Conservation (phyloP, 805 yeast species). For the Candida xiaguanensis region DNA sequence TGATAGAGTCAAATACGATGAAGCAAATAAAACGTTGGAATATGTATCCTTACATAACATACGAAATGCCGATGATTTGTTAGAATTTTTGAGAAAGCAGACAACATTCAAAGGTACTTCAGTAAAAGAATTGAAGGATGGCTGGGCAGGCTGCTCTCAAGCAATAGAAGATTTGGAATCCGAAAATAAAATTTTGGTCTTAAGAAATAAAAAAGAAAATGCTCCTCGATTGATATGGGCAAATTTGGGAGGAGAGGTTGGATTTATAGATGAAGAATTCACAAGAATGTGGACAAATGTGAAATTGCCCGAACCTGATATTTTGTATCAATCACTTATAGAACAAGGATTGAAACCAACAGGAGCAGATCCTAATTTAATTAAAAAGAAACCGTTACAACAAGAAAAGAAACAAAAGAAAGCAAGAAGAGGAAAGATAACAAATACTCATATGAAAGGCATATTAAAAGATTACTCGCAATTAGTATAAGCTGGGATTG, state of each 20-base stretch:
- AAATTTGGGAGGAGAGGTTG: conserved; percentile 70
- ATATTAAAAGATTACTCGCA: conserved; percentile 79
- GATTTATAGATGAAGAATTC: conserved; percentile 75
- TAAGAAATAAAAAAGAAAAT: conserved; percentile 89
- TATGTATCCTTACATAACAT: conserved; percentile 89
- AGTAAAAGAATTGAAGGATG: conserved; percentile 80
- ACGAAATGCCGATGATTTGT: conserved; percentile 70
- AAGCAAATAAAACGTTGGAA: conserved; percentile 62
- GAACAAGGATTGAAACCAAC: conserved; percentile 94
- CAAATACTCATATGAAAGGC: conserved; percentile 96
- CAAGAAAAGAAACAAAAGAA: conserved; percentile 80
- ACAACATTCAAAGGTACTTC: conserved; percentile 83
- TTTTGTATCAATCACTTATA: conserved; percentile 71
- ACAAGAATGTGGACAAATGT: conserved; percentile 76
- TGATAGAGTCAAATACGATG: conserved; percentile 71
- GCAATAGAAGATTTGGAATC: conserved; percentile 77
- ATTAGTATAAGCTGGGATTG: conserved; percentile 18
- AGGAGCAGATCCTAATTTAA: conserved; percentile 94
- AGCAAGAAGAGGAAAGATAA: conserved; percentile 88
- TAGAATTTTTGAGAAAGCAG: conserved; percentile 71
- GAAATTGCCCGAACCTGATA: conserved; percentile 77
- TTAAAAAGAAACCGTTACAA: conserved; percentile 58
- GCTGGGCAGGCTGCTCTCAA: conserved; percentile 88
- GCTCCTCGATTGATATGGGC: conserved; percentile 93
- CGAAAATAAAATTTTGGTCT: conserved; percentile 72